Base-by-base conservation (phyloP, 1,284 basidiomycete species). In the Sphagnurus paluster region DNA sequence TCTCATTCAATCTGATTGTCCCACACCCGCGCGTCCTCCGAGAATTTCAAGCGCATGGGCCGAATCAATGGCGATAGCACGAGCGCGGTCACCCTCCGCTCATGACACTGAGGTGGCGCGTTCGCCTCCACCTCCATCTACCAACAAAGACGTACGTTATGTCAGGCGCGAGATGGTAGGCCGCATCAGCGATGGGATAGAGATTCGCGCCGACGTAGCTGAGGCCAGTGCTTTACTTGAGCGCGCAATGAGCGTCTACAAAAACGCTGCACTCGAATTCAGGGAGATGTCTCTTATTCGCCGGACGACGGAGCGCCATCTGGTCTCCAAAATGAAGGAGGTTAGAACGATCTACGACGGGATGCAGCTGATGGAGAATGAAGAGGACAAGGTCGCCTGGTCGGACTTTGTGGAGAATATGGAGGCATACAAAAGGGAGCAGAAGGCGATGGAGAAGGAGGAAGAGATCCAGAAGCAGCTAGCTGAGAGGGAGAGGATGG, bases 321-420 rank as follows among this genome's bases (percentile, higher is more conserved):
- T 65, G 6, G 24, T 56, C 2, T 39, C 39, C 14, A 32, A 46
- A 35, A 51, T 63, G 47, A 62, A 58, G 44, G 26, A 48, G 8
- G 57, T 60, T 41, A 48, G 39, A 33, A 42, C 43, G 19, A 19
- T 63, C 13, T 60, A 57, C 57, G 64, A 66, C 49, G 65, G 64
- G 37, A 64, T 60, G 11, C 39, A 34, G 2, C 21, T 52, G 13
- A 56, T 60, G 56, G 13, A 49, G 7, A 34, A 48, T 25, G 44
- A 30, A 5, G 39, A 44, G 38, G 38, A 41, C 33, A 44, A 39
- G 40, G 20, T 42, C 4, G 25, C 39, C 10, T 44, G 51, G 44
- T 47, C 37, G 14, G 14, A 10, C 10, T 47, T 39, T 41, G 16
- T 44, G 5, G 32, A 38, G 14, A 25, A 41, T 9, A 26, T 39